phyloP scores from a whole-genome alignment of 1,284 basidiomycete genomes.

The Volvariella surrecta region DNA sequence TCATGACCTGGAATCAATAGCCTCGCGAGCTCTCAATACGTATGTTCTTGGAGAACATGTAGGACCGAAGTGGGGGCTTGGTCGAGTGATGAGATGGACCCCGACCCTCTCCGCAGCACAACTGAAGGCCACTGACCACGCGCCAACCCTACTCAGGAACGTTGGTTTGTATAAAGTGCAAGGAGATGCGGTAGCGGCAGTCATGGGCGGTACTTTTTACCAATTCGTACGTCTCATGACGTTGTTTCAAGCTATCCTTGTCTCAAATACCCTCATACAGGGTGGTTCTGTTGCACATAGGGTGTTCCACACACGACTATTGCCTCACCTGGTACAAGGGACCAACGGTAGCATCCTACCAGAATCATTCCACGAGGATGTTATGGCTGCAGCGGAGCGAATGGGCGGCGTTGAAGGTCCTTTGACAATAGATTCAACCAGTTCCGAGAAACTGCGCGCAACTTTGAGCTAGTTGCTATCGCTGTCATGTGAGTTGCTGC shows the following conservation, averaged over 20 bases:
- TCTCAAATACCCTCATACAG: conserved; percentile 21
- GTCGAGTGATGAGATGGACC: conserved; percentile 61
- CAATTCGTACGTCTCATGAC: conserved; percentile 54
- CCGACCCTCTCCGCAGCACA: conserved; percentile 35
- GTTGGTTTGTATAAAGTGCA: conserved; percentile 71
- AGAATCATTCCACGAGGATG: conserved; percentile 41
- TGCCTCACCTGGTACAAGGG: conserved; percentile 41
- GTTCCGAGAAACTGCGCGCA: too few species aligned
- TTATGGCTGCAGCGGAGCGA: conserved; percentile 29
- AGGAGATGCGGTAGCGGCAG: conserved; percentile 65
- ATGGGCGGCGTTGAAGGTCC: conserved; percentile 37
- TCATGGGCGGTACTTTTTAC: conserved; percentile 70
- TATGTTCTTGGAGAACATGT: conserved; percentile 64
- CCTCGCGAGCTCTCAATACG: conserved; percentile 50
- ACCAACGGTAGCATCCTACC: conserved; percentile 45
- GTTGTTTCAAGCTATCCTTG: conserved; percentile 2
- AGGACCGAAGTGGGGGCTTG: conserved; percentile 63
- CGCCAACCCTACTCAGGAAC: conserved; percentile 21
- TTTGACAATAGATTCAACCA: too few species aligned
- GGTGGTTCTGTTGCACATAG: conserved; percentile 54
- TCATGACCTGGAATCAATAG: conserved; percentile 48
- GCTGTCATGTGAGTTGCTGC: too few species aligned
- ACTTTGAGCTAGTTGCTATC: too few species aligned
- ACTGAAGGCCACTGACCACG: conserved; percentile 10
- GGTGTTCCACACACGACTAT: conserved; percentile 57